Base-by-base conservation (phyloP, 257 asterid species). In the Ophiorrhiza pumila region DNA sequence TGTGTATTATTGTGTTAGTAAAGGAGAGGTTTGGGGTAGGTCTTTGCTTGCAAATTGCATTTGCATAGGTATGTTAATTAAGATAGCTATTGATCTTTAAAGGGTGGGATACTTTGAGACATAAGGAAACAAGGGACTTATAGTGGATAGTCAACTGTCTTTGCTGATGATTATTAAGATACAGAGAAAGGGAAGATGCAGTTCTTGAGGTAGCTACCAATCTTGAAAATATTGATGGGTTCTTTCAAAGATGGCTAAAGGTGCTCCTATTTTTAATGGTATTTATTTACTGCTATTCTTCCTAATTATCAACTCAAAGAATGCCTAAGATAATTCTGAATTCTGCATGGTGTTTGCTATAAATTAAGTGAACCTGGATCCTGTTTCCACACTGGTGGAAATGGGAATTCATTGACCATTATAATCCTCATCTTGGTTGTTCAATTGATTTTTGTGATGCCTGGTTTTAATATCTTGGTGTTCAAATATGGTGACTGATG, bases 11-110 rank as follows among this genome's bases (percentile, higher is more conserved):
- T 41, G 23, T 39, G 29, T 41, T 11, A 13, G n/a, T 49, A 63
- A 50, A 23, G 65, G 3, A 46, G 32, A 17, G 23, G 56, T 15
- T 23, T 73, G 55, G 29, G 55, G 45, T 73, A 73, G 69, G 77
- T 23, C 63, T 17, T 43, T 49, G 32, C 15, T 14, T 57, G 43
- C 68, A 56, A 73, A 58, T 74, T 75, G 74, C 74, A 66, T 46
- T 57, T 75, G 78, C 78, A 55, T 29, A 42, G 47, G 35, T 27
- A 27, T 58, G 22, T 65, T 43, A 13, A 7, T 65, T 25, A 35
- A 58, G 68, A 20, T 59, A 65, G 45, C 27, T 23, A n/a, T 10
- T 52, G 10, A 67, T 31, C 15, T 45, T 60, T 53, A 50, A 20
- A 67, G 37, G 17, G n/a, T 9, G 15, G 76, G 52, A 11, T 25